Percentiles rank a stretch among this genome's conserved stretches.
Conservation (phyloP, 139 green algal species). For the Chlorella sp. region DNA sequence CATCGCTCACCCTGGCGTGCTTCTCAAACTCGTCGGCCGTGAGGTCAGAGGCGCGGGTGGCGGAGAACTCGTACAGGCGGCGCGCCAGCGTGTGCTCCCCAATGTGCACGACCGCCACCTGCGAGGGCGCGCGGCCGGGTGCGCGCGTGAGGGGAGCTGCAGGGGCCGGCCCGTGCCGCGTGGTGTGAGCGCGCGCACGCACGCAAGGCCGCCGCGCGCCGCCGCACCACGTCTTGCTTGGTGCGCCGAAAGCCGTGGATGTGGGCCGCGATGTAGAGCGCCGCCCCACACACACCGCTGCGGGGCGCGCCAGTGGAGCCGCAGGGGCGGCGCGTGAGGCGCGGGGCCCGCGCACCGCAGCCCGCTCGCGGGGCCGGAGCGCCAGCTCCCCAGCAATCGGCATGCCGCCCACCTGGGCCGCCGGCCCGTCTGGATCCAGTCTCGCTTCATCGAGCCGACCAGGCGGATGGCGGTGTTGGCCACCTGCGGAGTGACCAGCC, state of each 20-base stretch:
- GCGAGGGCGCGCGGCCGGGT: too few species aligned
- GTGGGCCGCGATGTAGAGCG: conserved; percentile 91
- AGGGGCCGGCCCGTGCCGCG: too few species aligned
- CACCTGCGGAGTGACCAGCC: conserved; percentile 53
- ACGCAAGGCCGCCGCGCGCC: too few species aligned
- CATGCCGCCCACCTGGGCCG: too few species aligned
- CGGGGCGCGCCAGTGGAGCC: too few species aligned
- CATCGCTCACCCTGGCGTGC: conserved; percentile 10
- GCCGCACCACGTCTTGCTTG: conserved; percentile 83
- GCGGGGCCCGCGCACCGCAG: too few species aligned
- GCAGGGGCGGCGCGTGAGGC: too few species aligned
- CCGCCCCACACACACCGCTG: conserved; percentile 96
- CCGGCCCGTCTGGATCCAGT: conserved; percentile 98
- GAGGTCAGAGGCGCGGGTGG: conserved; percentile 54
- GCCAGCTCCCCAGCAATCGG: too few species aligned
- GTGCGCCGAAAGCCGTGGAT: conserved; percentile 85
- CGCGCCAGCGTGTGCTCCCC: conserved; percentile 87
- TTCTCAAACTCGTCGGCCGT: conserved; percentile 48
- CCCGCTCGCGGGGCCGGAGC: too few species aligned
- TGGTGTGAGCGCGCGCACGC: too few species aligned
- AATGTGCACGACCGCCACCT: conserved; percentile 86
- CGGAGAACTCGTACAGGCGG: conserved; percentile 85
- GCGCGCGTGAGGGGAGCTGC: too few species aligned
- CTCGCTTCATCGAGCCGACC: conserved; percentile 96
- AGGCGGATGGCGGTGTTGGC: conserved; percentile 86